Percentiles rank a stretch among this genome's conserved stretches.
Evolutionary conservation across 352 stramenopile genomes (phyloP).

Genomic region (Phytopythium vexans): DNA sequence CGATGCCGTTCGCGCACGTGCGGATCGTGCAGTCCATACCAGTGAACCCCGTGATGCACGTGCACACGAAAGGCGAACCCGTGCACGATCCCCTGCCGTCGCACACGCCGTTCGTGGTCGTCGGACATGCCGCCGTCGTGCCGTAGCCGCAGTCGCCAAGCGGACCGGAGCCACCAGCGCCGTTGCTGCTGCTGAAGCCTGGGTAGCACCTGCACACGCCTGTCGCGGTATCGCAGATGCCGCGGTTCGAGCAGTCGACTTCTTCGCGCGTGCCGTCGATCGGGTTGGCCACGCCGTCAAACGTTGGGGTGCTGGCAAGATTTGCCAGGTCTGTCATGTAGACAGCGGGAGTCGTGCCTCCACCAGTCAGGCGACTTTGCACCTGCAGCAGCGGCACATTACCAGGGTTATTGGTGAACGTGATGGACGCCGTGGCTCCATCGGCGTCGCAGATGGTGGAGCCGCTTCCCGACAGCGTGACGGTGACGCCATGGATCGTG

Average conservation of each 20-base stretch:
- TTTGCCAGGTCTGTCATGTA: slow-evolving; percentile 11
- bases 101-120: slow-evolving; percentile 27
- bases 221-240: slow-evolving; percentile 48
- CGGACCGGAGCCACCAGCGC: slow-evolving; percentile 27
- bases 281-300: slow-evolving; percentile 8
- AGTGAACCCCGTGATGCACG: slow-evolving; percentile 56
- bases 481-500: slow-evolving; percentile 45
- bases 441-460: slow-evolving; percentile 31
- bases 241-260: slow-evolving; percentile 84
- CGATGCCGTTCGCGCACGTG: slow-evolving; percentile 43
- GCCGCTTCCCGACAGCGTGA: slow-evolving; percentile 15
- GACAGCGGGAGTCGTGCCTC: background rate
- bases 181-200: slow-evolving; percentile 62
- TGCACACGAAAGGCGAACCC: slow-evolving; percentile 36
- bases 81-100: slow-evolving; percentile 50
- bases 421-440: slow-evolving; percentile 48
- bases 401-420: slow-evolving; percentile 70
- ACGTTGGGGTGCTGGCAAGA: background rate
- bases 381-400: slow-evolving; percentile 49
- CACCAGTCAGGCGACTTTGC: slow-evolving; percentile 35
- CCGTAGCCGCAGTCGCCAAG: slow-evolving; percentile 50
- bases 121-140: slow-evolving; percentile 31
- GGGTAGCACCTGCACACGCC: slow-evolving; percentile 69
- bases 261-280: slow-evolving; percentile 48
- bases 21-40: slow-evolving; percentile 54